Evolutionary conservation across 805 yeast species (phyloP), one percentile per base, ranked within the genome.

Genomic region (Suhomyces kilbournensis): DNA sequence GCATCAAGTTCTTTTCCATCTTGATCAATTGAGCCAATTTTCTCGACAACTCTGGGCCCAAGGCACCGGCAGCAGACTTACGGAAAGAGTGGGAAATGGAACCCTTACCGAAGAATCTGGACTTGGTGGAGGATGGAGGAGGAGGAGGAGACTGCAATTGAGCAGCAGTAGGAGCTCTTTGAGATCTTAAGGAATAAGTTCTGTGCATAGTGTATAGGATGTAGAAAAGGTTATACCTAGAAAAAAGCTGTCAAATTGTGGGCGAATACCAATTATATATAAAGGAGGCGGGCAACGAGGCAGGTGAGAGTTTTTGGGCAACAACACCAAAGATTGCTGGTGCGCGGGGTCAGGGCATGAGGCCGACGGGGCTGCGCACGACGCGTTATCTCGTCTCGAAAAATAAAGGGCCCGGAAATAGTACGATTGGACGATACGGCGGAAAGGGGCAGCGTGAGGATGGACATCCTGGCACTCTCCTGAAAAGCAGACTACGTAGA

Each of bases 1-100:
- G 86, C 88, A 92, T 86, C 59, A 93, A 88, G 72, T 89, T 88
- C 82, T 94, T 94, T 79, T 93, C 99, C 81, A 91, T 88, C 82
- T 93, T 94, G 70, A 94, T 90, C 70, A 90, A 83, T 66, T 87
- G 91, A 42, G 96, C 86, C 67, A 93, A 82, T 71, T 93, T 93
- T 75, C 96, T 85, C 43, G 97, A 83, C 67, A 94, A 80, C 75
- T 93, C 97, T 44, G 98, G 98, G 53, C 97, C 97, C 66, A 90
- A 83, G 44, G 88, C 83, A 59, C 96, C 97, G 53, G 97, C 96
- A 54, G 96, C 81, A 62, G 83, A 78, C 72, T 86, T 90, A 74
- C 96, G 85, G 68, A 88, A 79, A 17, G 83, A 70, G 58, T 84
- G 80, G 48, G 90, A 81, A 60, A 88, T 76, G 30, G 89, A 84